Percentiles rank a stretch among this genome's conserved stretches.
Evolutionary conservation across 352 stramenopile species (phyloP).

Genomic region (Phytophthora multivora): DNA sequence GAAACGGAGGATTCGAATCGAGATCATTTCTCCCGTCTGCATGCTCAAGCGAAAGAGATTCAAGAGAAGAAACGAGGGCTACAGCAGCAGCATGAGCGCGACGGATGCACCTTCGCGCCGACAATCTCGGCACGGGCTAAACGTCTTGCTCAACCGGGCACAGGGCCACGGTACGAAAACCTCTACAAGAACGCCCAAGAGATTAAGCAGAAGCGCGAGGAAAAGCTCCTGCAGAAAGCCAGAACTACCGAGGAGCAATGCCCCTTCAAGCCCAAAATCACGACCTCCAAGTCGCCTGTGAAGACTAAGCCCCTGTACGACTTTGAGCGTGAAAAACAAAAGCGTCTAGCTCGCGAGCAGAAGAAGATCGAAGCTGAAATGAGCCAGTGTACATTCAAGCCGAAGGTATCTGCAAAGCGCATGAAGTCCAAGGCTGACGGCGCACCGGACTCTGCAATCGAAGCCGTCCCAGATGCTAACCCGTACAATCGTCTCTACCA

Average conservation of each 20-base stretch:
- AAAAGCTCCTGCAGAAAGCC: conserved; percentile 64
- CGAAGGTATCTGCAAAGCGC: conserved; percentile 60
- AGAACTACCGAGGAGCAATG: conserved; percentile 64
- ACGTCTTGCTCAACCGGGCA: conserved; percentile 42
- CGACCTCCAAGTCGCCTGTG: conserved; percentile 54
- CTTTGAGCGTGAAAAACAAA: conserved; percentile 71
- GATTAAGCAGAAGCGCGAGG: conserved; percentile 70
- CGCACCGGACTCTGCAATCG: not conserved
- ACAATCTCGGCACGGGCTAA: conserved; percentile 71
- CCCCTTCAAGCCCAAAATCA: conserved; percentile 85
- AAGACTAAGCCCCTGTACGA: conserved; percentile 73
- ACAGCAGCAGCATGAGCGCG: conserved; percentile 53
- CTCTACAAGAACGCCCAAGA: conserved; percentile 73
- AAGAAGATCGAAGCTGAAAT: conserved; percentile 76
- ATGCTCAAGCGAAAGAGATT: conserved; percentile 61
- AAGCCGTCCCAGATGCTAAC: conserved; percentile 22
- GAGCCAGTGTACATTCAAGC: conserved; percentile 71
- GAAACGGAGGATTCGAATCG: conserved; percentile 35
- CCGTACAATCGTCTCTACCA: conserved; percentile 82
- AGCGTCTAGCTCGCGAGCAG: conserved; percentile 65
- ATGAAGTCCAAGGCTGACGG: conserved; percentile 37
- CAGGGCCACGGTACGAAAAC: conserved; percentile 69
- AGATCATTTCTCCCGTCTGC: conserved; percentile 52
- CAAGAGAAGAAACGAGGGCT: conserved; percentile 61
- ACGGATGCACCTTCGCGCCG: conserved; percentile 68